phyloP scores from a whole-genome alignment of 2,329 filamentous ascomycete genomes.

The Talaromyces funiculosus region DNA sequence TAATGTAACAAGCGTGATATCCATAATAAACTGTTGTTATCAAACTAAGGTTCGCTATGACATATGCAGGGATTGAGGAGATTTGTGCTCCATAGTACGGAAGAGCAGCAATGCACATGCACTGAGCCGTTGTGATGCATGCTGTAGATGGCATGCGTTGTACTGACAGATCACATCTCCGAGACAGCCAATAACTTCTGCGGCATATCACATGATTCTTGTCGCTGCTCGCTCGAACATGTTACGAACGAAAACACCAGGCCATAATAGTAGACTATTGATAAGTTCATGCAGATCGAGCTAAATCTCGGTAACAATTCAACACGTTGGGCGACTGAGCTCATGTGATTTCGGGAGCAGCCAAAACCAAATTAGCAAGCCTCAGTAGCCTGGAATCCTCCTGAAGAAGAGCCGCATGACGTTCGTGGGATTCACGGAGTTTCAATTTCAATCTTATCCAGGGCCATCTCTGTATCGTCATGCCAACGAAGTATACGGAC shows the following conservation, averaged over 20 bases:
- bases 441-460: not conserved
- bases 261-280: not conserved
- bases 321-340: not conserved
- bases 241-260: not conserved
- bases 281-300: not conserved
- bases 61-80: not conserved
- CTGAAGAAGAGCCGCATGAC: not conserved
- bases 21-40: not conserved
- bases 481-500: too few species aligned
- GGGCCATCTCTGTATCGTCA: not conserved
- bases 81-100: not conserved
- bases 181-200: not conserved
- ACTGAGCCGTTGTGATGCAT: not conserved
- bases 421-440: not conserved
- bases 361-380: not conserved
- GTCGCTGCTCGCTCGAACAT: not conserved
- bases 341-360: not conserved
- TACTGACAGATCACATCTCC: not conserved
- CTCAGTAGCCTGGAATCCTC: not conserved
- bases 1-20: not conserved
- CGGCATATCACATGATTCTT: not conserved
- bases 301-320: not conserved
- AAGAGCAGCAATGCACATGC: not conserved
- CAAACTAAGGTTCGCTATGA: not conserved
- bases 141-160: not conserved